Evolutionary conservation across 805 yeast species (phyloP), one percentile per base, ranked within the genome.

Genomic region (Cyberlindnera japonica): DNA sequence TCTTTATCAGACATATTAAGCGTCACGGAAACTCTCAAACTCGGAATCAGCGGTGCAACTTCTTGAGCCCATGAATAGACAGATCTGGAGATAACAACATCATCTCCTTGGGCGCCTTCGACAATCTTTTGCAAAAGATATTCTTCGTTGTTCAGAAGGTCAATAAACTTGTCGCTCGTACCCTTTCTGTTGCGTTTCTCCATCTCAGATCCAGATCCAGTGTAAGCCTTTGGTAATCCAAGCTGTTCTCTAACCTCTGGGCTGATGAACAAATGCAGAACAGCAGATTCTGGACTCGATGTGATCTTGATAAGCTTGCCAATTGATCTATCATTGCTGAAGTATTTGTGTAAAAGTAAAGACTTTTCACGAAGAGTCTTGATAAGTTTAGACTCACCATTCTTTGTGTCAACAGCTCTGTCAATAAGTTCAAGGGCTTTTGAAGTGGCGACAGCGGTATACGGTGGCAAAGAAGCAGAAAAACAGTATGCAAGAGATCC

Each of bases 391-490:
- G 69, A 72, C 43, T 62, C 52, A 4, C 74, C 77, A 22, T 73
- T 75, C 22, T 45, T 29, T 22, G 56, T 56, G 29, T 50, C 47
- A 28, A 58, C 50, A 26, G 61, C 56, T 19, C 63, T 49, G 28
- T 68, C 71, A 47, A 87, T 66, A 29, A 77, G 61, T 13, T 67
- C 55, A 29, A 87, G 67, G 0, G 76, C 74, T 38, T 69, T 68
- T 1, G 85, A 74, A 1, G 75, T 75, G 3, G 81, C 79, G 41
- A 68, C 73, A 1, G 95, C 95, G 31, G 88, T 75, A 63, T 84
- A 91, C 18, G 97, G 95, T 11, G 99, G 98, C 59, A 91, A 75
- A 1, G 96, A 77, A 7, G 99, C 99, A 55, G 95, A 84, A 61
- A 87, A 93, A 45, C 93, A 93, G 59, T 88, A 93, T 3, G 96